Base-by-base conservation (phyloP, 495 filamentous ascomycete genomes). In the Sordaria brevicollis region DNA sequence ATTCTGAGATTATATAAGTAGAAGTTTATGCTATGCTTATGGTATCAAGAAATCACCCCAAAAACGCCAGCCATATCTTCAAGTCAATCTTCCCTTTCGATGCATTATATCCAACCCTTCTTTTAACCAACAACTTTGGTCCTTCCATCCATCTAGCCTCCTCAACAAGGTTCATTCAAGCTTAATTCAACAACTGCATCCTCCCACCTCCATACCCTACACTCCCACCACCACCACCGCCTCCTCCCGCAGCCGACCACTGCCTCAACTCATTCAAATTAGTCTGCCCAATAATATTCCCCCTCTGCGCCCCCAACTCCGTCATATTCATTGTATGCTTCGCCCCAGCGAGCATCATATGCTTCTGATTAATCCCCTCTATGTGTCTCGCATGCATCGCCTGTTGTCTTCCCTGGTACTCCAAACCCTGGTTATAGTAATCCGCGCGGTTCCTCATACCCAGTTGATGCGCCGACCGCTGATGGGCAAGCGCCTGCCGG, bases 221-320 rank as follows among this genome's bases (percentile, higher is more conserved):
- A 67, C 65, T 71, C 68, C 35, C 67, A 21, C 66, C 71, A 33
- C 54, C 73, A 71, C 74, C 76, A 77, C 65, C 73, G 68, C 70
- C 70, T 11, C 21, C 49, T 25, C 49, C 49, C 25, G 49, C 49
- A 19, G 11, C 49, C 10, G 49, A 57, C 49, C 49, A 57, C 21
- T 57, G 49, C 21, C 49, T 74, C 66, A 78, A 17, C 67, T 78
- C 75, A 19, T 73, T 68, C 70, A 76, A 43, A 31, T 76, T 71
- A 1, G 75, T 75, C 49, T 74, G 69, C 11, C 76, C 76, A 67
- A 75, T 76, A 9, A 78, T 67, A 39, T 76, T 71, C 9, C 76
- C 76, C 65, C 75, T 70, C 21, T 71, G 65, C 19, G 73, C 74
- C 66, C 66, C 68, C 41, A 76, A 17, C 65, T 71, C 72, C 7